Percentiles rank a stretch among this genome's conserved stretches.
phyloP scores from a whole-genome alignment of 371 early-diverging fungal genomes.

The Funneliformis caledonium region DNA sequence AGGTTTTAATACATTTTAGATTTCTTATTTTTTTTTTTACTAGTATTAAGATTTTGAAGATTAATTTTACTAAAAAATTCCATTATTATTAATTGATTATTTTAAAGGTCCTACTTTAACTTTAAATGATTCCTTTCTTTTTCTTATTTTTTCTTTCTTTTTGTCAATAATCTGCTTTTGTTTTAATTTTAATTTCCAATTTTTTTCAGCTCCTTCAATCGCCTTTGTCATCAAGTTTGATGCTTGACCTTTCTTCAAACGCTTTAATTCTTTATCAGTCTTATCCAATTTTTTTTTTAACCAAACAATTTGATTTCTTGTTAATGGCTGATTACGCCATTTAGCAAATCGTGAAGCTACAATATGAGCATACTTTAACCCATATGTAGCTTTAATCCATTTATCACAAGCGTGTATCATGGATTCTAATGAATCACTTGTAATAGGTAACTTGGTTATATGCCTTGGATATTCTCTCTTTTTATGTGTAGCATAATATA shows the following conservation, averaged over 20 bases:
- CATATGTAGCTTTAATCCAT: constrained; percentile 50
- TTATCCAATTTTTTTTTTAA: constrained; percentile 46
- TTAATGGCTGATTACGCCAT: constrained; percentile 61
- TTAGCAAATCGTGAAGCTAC: constrained; percentile 51
- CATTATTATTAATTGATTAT: not conserved
- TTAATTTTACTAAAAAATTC: too few species aligned
- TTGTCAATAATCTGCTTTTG: not conserved
- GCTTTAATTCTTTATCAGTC: constrained; percentile 23
- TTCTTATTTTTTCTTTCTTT: not conserved
- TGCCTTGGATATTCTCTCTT: not conserved
- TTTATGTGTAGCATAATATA: not conserved
- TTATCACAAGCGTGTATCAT: constrained; percentile 71
- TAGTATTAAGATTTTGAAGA: too few species aligned
- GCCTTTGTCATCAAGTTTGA: constrained; percentile 60
- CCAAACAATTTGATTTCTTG: constrained; percentile 54
- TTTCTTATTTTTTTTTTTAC: too few species aligned
- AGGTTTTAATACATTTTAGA: too few species aligned
- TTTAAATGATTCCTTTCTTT: not conserved
- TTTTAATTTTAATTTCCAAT: not conserved
- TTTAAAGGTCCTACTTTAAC: not conserved
- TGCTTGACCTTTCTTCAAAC: constrained; percentile 62
- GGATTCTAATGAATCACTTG: constrained; percentile 51
- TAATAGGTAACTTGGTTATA: constrained; percentile 44
- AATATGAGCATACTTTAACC: constrained; percentile 11
- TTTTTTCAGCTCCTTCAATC: constrained; percentile 46